Base-by-base conservation (phyloP, 192 early-diverging fungal species). In the Jimgerdemannia flammicorona region DNA sequence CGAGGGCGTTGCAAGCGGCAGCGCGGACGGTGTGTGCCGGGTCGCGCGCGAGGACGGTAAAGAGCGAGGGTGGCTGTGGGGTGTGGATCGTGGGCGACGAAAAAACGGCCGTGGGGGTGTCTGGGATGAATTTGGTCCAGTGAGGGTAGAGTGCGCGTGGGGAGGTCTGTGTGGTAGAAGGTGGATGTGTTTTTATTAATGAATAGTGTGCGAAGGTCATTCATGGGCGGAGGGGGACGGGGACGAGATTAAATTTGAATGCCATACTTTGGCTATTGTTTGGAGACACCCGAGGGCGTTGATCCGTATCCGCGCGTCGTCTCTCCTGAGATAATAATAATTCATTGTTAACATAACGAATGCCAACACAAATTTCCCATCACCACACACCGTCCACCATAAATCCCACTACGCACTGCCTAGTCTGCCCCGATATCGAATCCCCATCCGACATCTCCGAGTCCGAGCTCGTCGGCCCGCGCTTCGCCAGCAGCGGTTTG, bases 371-470 rank as follows among this genome's bases (percentile, higher is more conserved):
- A 0, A 29, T 29, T 29, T 29, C 29, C 29, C 29, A 29, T 29
- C 29, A 29, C 29, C 29, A 0, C 1, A 29, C 29, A 59, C 49
- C 49, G 49, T 1, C 6, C 67, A 68, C 6, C 7, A 6, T 8
- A 68, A 9, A 40, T 9, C 9, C 6, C 6, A 68, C 19, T 8
- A 68, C 67, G 7, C 19, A 68, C 67, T 20, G 29, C 67, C 40
- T 68, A 6, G 29, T 9, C 40, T 68, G 29, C 9, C 40, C 29
- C 6, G 9, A 4, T 44, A 71, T 70, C 4, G 71, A 41, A 18
- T 75, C 79, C 11, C 82, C 76, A 70, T 89, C 88, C 7, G 88
- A 89, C 63, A 85, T 72, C 78, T 89, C 88, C 3, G 88, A 89
- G 65, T 87, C 88, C 14, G 86, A 89, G 14, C 82, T 86, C 2